These are phyloP conservation scores for Clarireedia homoeocarpa DNA, from an alignment of 2,329 filamentous ascomycete species.

Conservation along the genomic window DNA sequence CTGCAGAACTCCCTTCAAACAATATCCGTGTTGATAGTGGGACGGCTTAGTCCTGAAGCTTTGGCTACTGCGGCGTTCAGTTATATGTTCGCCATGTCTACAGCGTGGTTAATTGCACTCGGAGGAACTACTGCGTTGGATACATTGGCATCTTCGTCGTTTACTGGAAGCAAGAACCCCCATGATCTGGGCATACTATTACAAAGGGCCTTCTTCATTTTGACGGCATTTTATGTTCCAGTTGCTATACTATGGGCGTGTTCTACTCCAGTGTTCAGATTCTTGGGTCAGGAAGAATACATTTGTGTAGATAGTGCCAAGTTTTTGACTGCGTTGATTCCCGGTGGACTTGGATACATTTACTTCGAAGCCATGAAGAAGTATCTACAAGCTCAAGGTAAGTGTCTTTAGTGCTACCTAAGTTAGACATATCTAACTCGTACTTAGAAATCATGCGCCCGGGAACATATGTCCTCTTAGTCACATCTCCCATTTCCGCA, in stretches of 20 bases:
- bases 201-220: slow-evolving; percentile 66
- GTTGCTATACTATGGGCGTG: slow-evolving; percentile 67
- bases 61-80: slow-evolving; percentile 78
- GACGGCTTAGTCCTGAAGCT: slow-evolving; percentile 69
- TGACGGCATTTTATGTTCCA: slow-evolving; percentile 64
- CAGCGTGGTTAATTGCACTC: slow-evolving; percentile 78
- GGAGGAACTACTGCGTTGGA: slow-evolving; percentile 82
- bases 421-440: neutral
- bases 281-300: slow-evolving; percentile 69
- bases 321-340: slow-evolving; percentile 67
- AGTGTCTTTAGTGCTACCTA: slow-evolving; percentile 48
- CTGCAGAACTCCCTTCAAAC: slow-evolving; percentile 84
- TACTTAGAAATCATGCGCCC: slow-evolving; percentile 60
- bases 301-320: slow-evolving; percentile 65
- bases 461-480: slow-evolving; percentile 72
- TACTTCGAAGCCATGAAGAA: slow-evolving; percentile 86
- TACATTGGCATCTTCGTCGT: slow-evolving; percentile 74
- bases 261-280: slow-evolving; percentile 65
- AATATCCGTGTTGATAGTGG: slow-evolving; percentile 71
- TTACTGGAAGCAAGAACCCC: slow-evolving; percentile 72
- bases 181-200: slow-evolving; percentile 71
- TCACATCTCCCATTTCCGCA: slow-evolving; percentile 76
- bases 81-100: slow-evolving; percentile 91
- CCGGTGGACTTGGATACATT: slow-evolving; percentile 77
- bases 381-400: slow-evolving; percentile 80